Percentiles rank a stretch among this genome's conserved stretches.
phyloP scores from a whole-genome alignment of 2,329 filamentous ascomycete genomes.

The Ilyonectria robusta region DNA sequence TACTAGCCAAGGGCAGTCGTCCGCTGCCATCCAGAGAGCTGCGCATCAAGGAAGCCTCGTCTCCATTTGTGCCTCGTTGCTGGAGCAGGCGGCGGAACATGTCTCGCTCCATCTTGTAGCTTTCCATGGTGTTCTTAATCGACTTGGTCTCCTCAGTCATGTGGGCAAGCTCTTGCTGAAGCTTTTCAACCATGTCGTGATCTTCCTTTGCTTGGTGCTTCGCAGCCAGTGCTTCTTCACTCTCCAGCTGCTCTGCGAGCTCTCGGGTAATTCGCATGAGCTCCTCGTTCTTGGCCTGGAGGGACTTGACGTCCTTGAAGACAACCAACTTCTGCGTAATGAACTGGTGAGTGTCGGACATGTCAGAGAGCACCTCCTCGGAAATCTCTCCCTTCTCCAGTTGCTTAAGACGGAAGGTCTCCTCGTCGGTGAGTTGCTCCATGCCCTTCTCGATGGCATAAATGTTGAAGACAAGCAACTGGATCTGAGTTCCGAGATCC shows the following conservation, averaged over 20 bases:
- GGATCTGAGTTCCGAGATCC: constrained; percentile 90
- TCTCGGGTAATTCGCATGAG: constrained; percentile 86
- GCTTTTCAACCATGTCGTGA: constrained; percentile 79
- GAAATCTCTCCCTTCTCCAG: constrained; percentile 82
- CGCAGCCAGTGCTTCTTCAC: constrained; percentile 82
- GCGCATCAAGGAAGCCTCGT: constrained; percentile 79
- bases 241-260: constrained; percentile 91
- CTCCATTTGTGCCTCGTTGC: constrained; percentile 73
- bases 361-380: constrained; percentile 78
- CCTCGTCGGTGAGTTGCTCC: constrained; percentile 78
- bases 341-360: constrained; percentile 88
- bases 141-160: constrained; percentile 88
- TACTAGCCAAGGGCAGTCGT: constrained; percentile 69
- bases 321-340: constrained; percentile 92
- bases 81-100: constrained; percentile 97
- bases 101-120: constrained; percentile 94
- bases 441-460: constrained; percentile 86
- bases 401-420: constrained; percentile 82
- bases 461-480: constrained; percentile 89
- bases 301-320: constrained; percentile 86
- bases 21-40: constrained; percentile 74
- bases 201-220: constrained; percentile 75
- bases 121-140: constrained; percentile 87
- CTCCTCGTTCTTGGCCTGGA: constrained; percentile 91
- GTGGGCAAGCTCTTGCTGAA: constrained; percentile 80